Percentiles rank a stretch among this genome's conserved stretches.
These are phyloP conservation scores for Keithomyces neogunnii DNA, from an alignment of 2,329 filamentous ascomycete species.

Conservation along the genomic window DNA sequence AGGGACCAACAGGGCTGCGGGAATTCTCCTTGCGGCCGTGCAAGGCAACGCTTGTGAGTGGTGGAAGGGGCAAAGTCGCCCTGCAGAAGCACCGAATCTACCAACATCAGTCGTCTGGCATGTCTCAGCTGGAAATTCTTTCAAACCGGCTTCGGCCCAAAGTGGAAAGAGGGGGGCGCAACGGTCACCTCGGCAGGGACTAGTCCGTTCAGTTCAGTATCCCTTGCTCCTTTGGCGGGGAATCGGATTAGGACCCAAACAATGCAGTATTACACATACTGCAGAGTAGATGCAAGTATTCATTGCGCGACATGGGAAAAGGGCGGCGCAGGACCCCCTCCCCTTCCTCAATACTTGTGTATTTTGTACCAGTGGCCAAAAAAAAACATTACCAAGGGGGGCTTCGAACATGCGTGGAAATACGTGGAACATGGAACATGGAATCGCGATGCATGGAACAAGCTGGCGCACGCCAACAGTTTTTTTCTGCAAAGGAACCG, in stretches of 20 bases:
- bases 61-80: background rate
- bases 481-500: too few species aligned
- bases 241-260: background rate
- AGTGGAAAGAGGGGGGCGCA: slow-evolving; percentile 2
- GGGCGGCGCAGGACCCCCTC: too few species aligned
- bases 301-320: background rate
- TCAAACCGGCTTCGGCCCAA: background rate
- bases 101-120: background rate
- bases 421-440: too few species aligned
- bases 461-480: too few species aligned
- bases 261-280: background rate
- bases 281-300: too few species aligned
- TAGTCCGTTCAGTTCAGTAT: background rate
- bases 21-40: too few species aligned
- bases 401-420: too few species aligned
- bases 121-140: slow-evolving; percentile 5
- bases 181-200: background rate
- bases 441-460: too few species aligned
- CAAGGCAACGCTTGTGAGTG: background rate
- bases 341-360: too few species aligned
- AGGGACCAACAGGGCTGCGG: too few species aligned
- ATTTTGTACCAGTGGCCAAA: too few species aligned
- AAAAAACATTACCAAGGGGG: too few species aligned
- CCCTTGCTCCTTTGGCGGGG: background rate
- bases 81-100: background rate